Percentiles rank a stretch among this genome's conserved stretches.
These are phyloP conservation scores for Cladosporium colombiae DNA, from an alignment of 2,329 filamentous ascomycete species.

Conservation along the genomic window DNA sequence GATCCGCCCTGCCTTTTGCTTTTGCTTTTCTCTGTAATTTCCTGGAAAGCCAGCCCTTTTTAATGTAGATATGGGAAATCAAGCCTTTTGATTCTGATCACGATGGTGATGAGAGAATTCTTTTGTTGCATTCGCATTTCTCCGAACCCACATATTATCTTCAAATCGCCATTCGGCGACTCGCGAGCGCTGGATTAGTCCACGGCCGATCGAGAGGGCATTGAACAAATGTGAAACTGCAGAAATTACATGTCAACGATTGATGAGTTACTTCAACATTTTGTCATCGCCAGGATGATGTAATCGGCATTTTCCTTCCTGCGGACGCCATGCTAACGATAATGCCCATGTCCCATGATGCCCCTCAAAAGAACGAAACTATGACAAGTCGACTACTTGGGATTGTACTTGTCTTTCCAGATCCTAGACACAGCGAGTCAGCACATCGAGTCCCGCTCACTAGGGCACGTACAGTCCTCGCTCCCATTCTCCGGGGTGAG, in stretches of 20 bases:
- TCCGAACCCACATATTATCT: too few relatives aligned
- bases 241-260: background rate
- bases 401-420: constrained; percentile 91
- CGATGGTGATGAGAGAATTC: background rate
- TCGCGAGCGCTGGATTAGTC: too few relatives aligned
- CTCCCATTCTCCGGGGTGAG: background rate
- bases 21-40: background rate
- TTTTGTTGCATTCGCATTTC: background rate
- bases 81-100: background rate
- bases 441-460: background rate
- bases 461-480: background rate
- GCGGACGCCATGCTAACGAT: constrained; percentile 5
- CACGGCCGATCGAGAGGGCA: too few relatives aligned
- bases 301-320: background rate
- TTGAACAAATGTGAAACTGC: too few relatives aligned
- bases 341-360: background rate
- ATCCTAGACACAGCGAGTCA: constrained; percentile 63
- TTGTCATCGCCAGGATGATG: background rate
- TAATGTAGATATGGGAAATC: constrained; percentile 7
- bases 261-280: background rate
- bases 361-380: background rate
- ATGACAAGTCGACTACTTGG: constrained; percentile 18
- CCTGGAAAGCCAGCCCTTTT: background rate
- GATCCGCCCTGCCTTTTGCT: background rate
- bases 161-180: too few relatives aligned